Percentiles rank a stretch among this genome's conserved stretches.
These are phyloP conservation scores for Ichthyophthirius multifiliis DNA, from an alignment of 169 alveolate species.

Conservation along the genomic window DNA sequence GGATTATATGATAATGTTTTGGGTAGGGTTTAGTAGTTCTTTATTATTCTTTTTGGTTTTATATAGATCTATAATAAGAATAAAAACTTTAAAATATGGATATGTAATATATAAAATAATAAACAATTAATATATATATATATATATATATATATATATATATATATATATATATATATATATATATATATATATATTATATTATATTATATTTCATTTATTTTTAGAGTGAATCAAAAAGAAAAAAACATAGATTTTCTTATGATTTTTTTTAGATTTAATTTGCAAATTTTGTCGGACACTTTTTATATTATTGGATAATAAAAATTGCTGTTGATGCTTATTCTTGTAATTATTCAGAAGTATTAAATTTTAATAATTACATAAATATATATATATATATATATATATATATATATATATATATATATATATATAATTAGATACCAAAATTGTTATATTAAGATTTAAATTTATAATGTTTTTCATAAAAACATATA, in stretches of 20 bases:
- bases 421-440: too few species aligned
- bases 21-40: not conserved
- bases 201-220: not conserved
- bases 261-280: not conserved
- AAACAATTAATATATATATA: too few species aligned
- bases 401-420: too few species aligned
- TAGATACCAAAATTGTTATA: not conserved
- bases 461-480: not conserved
- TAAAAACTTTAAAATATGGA: not conserved
- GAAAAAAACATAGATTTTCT: not conserved
- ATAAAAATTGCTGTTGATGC: not conserved
- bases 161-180: too few species aligned
- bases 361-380: not conserved
- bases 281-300: not conserved
- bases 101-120: not conserved
- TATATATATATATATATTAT: not conserved
- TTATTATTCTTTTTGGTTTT: not conserved
- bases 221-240: not conserved
- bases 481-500: not conserved
- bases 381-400: not conserved
- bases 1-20: not conserved
- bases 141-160: too few species aligned
- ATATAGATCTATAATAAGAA: not conserved
- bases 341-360: constrained; percentile 6
- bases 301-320: not conserved